A percentile compares a stretch with the other conserved stretches of the same genome.
Evolutionary conservation across 2,329 filamentous ascomycete species (phyloP).

Genomic region (Aspergillus hortae): DNA sequence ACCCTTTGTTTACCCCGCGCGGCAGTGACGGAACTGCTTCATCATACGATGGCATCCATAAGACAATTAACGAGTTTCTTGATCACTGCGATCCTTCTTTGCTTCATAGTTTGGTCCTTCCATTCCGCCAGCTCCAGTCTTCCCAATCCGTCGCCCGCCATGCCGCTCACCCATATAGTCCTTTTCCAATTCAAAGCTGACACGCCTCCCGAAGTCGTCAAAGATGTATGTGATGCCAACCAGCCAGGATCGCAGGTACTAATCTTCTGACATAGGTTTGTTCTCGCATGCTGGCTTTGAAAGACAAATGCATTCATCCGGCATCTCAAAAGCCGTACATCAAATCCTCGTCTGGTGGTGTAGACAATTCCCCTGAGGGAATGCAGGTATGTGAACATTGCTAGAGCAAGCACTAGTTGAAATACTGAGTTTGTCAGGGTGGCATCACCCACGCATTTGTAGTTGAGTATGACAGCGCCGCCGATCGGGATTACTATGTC

Average conservation of each 20-base stretch:
- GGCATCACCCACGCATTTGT: constrained; percentile 69
- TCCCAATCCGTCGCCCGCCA: neutral
- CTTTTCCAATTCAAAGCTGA: constrained; percentile 62
- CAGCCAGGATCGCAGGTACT: neutral
- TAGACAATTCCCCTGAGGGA: constrained; percentile 61
- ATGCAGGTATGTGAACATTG: constrained; percentile 49
- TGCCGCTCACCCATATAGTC: constrained; percentile 62
- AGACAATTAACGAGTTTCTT: neutral
- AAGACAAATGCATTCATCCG: constrained; percentile 58
- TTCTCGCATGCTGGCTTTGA: constrained; percentile 54
- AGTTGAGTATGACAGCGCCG: constrained; percentile 59
- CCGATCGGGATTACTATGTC: constrained; percentile 68
- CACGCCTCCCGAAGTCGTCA: constrained; percentile 47
- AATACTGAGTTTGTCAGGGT: constrained; percentile 31
- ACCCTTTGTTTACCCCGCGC: neutral
- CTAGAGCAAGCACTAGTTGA: neutral
- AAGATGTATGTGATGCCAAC: constrained; percentile 49
- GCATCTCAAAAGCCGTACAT: constrained; percentile 59
- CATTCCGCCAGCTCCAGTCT: neutral
- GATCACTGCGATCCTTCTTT: neutral
- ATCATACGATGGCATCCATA: neutral
- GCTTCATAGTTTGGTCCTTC: neutral
- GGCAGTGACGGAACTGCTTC: no score
- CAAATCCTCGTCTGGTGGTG: constrained; percentile 55
- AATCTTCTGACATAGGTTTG: constrained; percentile 45